A percentile compares a stretch with the other conserved stretches of the same genome.
These are phyloP conservation scores for Herpetomonas samuelpessoai DNA, from an alignment of 208 protist genomes.

Conservation along the genomic window DNA sequence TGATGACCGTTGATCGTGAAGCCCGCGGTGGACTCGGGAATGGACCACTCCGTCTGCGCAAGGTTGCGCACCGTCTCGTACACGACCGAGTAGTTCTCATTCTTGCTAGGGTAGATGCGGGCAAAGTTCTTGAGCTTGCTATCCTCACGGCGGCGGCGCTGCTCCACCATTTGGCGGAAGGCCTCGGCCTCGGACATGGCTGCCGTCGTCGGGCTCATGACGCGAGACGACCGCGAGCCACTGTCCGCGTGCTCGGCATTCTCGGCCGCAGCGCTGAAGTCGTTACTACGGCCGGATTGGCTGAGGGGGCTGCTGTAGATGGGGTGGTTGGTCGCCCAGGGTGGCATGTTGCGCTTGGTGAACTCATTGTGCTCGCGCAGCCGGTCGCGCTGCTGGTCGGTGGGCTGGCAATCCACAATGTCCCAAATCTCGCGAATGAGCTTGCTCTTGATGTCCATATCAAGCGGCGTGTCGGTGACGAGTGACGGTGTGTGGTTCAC, in stretches of 20 bases:
- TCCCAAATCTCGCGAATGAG: constrained; percentile 86
- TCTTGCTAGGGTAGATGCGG: constrained; percentile 73
- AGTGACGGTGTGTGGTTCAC: constrained; percentile 97
- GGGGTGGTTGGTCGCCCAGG: constrained; percentile 42
- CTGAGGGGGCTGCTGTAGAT: constrained; percentile 23
- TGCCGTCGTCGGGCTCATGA: constrained; percentile 5
- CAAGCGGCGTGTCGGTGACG: constrained; percentile 89
- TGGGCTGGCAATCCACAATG: constrained; percentile 82
- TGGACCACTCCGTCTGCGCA: constrained; percentile 26
- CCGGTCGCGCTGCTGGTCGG: constrained; percentile 59
- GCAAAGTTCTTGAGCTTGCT: constrained; percentile 72
- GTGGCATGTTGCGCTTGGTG: constrained; percentile 72
- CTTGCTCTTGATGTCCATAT: constrained; percentile 90
- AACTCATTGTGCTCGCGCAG: constrained; percentile 76
- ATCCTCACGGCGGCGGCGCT: constrained; percentile 65
- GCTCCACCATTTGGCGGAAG: constrained; percentile 6
- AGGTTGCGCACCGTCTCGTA: constrained; percentile 69
- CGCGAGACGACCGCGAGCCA: neutral
- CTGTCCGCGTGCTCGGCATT: constrained; percentile 1
- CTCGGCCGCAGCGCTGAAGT: neutral
- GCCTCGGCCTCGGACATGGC: constrained; percentile 2
- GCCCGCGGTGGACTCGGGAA: neutral
- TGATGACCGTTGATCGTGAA: constrained; percentile 27
- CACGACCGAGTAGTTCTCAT: constrained; percentile 53
- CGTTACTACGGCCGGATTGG: constrained; percentile 7